phyloP scores from a whole-genome alignment of 495 filamentous ascomycete species.

The Hyaloscypha finlandica region DNA sequence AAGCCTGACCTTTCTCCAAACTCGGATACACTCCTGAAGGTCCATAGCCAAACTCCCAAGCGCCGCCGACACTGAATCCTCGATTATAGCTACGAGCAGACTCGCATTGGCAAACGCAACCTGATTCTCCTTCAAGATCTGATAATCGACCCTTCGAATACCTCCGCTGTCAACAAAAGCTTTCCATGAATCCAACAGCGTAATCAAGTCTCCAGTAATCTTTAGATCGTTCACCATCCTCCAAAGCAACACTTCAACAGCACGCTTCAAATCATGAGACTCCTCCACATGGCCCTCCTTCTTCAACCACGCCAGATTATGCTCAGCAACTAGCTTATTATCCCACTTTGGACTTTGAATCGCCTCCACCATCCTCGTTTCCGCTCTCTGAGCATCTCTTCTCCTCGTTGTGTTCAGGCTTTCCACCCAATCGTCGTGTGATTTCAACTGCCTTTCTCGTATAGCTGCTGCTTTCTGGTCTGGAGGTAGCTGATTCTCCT shows the following conservation, averaged over 20 bases:
- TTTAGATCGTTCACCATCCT: constrained; percentile 55
- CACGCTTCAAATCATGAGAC: constrained; percentile 37
- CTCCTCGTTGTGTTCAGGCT: constrained; percentile 41
- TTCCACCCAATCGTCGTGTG: constrained; percentile 25
- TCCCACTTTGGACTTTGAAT: constrained; percentile 58
- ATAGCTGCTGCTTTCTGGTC: constrained; percentile 47
- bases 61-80: constrained; percentile 46
- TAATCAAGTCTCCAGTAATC: constrained; percentile 44
- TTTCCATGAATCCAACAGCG: constrained; percentile 58
- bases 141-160: constrained; percentile 54
- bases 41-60: constrained; percentile 58
- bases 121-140: constrained; percentile 44
- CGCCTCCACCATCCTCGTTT: constrained; percentile 48
- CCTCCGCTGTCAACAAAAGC: constrained; percentile 59
- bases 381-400: constrained; percentile 22
- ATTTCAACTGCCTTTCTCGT: constrained; percentile 17
- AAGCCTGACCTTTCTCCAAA: constrained; percentile 60
- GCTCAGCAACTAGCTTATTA: constrained; percentile 49
- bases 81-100: constrained; percentile 52
- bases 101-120: constrained; percentile 54
- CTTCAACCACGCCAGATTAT: constrained; percentile 49
- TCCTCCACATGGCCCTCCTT: constrained; percentile 33
- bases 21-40: constrained; percentile 59
- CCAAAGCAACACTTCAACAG: constrained; percentile 52
- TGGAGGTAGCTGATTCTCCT: constrained; percentile 48